Evolutionary conservation across 305 asterid genomes (phyloP).

Genomic region (Plantago coronopus): DNA sequence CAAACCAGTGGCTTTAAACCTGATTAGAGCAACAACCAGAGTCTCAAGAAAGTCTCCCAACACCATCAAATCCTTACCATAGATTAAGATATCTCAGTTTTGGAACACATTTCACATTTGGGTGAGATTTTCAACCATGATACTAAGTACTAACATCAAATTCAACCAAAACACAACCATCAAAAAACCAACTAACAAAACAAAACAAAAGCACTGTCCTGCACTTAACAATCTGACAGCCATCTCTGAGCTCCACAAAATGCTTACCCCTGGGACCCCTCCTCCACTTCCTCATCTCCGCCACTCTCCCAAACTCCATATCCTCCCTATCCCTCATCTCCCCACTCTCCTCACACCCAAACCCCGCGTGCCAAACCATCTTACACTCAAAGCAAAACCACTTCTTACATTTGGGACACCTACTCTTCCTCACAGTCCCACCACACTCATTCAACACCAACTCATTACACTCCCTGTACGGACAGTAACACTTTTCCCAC

Average conservation of each 20-base stretch:
- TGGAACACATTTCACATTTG: too few relatives aligned
- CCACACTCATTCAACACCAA: constrained; percentile 60
- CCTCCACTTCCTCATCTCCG: constrained; percentile 41
- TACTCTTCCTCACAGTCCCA: constrained; percentile 28
- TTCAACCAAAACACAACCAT: background rate
- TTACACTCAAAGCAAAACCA: constrained; percentile 42
- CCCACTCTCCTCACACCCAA: constrained; percentile 38
- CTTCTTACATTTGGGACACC: constrained; percentile 39
- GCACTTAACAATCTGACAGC: constrained; percentile 45
- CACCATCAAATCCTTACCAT: too few relatives aligned
- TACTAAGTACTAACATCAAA: too few relatives aligned
- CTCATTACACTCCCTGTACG: constrained; percentile 45
- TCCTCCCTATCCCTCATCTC: constrained; percentile 37
- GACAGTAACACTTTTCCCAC: constrained; percentile 49
- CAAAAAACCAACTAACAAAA: background rate
- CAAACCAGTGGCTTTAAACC: background rate
- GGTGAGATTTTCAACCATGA: too few relatives aligned
- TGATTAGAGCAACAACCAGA: too few relatives aligned
- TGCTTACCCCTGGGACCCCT: constrained; percentile 49
- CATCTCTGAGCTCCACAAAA: constrained; percentile 41
- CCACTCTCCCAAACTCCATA: constrained; percentile 45
- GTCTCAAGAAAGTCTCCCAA: too few relatives aligned
- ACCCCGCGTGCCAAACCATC: constrained; percentile 46
- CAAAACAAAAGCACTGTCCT: constrained; percentile 23
- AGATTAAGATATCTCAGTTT: too few relatives aligned